A percentile compares a stretch with the other conserved stretches of the same genome.
Evolutionary conservation across 2,329 filamentous ascomycete species (phyloP).

Genomic region (Passalora sequoiae): DNA sequence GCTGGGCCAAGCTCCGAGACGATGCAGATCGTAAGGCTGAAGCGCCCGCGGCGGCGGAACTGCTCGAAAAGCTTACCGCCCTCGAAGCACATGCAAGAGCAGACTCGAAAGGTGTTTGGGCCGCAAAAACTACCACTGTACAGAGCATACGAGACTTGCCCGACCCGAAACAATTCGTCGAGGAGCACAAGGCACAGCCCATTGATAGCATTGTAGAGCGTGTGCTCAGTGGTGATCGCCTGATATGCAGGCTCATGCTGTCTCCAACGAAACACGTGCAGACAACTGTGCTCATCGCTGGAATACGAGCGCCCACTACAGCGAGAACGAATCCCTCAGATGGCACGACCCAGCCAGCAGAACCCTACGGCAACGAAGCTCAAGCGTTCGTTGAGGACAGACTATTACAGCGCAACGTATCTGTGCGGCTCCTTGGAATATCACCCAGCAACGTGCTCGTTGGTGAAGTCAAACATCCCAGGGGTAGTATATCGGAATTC

Average conservation of each 20-base stretch:
- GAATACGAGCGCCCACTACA: slow-evolving; percentile 83
- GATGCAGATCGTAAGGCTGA: slow-evolving; percentile 92
- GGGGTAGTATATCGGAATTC: slow-evolving; percentile 86
- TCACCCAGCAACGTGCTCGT: slow-evolving; percentile 91
- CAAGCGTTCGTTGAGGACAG: slow-evolving; percentile 80
- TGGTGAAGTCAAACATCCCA: slow-evolving; percentile 75
- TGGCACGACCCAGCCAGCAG: slow-evolving; percentile 74
- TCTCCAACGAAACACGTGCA: slow-evolving; percentile 81
- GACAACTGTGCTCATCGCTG: slow-evolving; percentile 82
- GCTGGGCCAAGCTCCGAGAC: slow-evolving; percentile 89
- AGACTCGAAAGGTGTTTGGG: slow-evolving; percentile 78
- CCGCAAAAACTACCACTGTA: slow-evolving; percentile 59
- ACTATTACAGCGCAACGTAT: slow-evolving; percentile 78
- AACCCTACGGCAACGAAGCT: slow-evolving; percentile 86
- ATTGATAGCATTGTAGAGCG: slow-evolving; percentile 80
- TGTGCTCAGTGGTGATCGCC: slow-evolving; percentile 83
- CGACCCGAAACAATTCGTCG: slow-evolving; percentile 68
- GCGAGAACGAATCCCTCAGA: slow-evolving; percentile 75
- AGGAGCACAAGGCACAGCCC: slow-evolving; percentile 77
- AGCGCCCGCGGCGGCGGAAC: slow-evolving; percentile 63
- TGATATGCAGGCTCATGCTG: slow-evolving; percentile 76
- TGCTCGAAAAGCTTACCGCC: slow-evolving; percentile 71
- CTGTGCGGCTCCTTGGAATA: slow-evolving; percentile 75
- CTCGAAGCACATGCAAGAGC: slow-evolving; percentile 73
- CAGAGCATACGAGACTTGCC: slow-evolving; percentile 76